A percentile compares a stretch with the other conserved stretches of the same genome.
Conservation (phyloP, 2,329 filamentous ascomycete genomes). For the Aspergillus persii region DNA sequence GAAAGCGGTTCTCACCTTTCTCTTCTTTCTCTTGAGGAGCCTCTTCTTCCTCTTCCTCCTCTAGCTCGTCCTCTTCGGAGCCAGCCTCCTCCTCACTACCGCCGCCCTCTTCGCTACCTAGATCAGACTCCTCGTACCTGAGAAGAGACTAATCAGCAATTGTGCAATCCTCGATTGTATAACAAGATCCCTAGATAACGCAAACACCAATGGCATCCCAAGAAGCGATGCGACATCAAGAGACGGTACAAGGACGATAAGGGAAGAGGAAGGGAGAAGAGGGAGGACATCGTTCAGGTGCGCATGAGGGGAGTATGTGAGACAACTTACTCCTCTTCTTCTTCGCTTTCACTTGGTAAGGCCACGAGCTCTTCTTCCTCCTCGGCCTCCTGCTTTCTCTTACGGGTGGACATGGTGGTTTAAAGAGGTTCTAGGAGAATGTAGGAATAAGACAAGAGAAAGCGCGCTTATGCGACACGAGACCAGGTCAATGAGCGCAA, state of each 20-base stretch:
- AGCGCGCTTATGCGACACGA: conserved; percentile 4
- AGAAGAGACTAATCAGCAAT: not conserved
- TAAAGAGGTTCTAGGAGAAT: conserved; percentile 3
- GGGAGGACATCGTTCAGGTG: not conserved
- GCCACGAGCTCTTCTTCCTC: conserved; percentile 48
- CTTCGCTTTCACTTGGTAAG: conserved; percentile 50
- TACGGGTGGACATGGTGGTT: conserved; percentile 46
- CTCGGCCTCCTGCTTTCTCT: conserved; percentile 50
- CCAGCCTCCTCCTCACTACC: conserved; percentile 27
- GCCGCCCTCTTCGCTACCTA: conserved; percentile 21
- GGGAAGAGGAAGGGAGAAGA: not conserved
- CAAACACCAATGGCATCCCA: not conserved
- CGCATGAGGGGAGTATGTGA: not conserved
- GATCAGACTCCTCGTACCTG: conserved; percentile 38
- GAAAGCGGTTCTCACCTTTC: conserved; percentile 16
- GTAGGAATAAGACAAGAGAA: conserved; percentile 3
- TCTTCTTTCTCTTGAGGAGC: conserved; percentile 20
- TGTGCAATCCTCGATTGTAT: not conserved
- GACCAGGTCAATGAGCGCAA: conserved; percentile 12
- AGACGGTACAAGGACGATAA: not conserved
- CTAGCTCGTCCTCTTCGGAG: conserved; percentile 20
- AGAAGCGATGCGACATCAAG: not conserved
- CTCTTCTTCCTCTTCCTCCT: conserved; percentile 30
- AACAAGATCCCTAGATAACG: not conserved
- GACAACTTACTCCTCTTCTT: conserved; percentile 50